Conservation (phyloP, 2,329 filamentous ascomycete genomes). For the Scytalidium lignicola region DNA sequence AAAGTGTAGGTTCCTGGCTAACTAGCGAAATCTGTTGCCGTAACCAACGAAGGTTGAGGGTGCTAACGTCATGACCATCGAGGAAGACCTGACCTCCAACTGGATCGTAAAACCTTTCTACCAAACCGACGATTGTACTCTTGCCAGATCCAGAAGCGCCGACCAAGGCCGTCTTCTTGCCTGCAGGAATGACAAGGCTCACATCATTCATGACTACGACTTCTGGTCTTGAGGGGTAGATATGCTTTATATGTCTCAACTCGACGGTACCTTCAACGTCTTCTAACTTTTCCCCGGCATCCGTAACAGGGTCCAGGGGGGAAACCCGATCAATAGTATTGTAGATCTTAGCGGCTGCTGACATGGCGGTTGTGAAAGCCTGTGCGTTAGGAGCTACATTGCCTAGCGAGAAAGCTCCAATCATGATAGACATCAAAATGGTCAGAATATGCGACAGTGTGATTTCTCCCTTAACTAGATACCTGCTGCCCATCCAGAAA, state of each 20-base stretch:
- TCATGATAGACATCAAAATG: conserved; percentile 85
- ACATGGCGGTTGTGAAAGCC: conserved; percentile 77
- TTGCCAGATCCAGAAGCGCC: conserved; percentile 94
- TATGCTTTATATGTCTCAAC: conserved; percentile 78
- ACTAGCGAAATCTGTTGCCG: conserved; percentile 90
- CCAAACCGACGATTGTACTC: conserved; percentile 85
- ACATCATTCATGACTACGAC: conserved; percentile 85
- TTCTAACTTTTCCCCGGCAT: conserved; percentile 68
- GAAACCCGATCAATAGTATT: conserved; percentile 86
- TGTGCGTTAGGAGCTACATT: conserved; percentile 82
- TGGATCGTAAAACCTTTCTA: conserved; percentile 92
- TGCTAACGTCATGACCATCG: conserved; percentile 77
- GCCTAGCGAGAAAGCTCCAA: conserved; percentile 86
- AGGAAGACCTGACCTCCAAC: conserved; percentile 73
- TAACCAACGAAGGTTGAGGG: conserved; percentile 82
- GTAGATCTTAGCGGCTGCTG: conserved; percentile 87
- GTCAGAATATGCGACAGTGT: conserved; percentile 69
- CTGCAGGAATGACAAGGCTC: conserved; percentile 72
- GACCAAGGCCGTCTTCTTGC: conserved; percentile 88
- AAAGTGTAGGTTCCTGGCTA: conserved; percentile 87
- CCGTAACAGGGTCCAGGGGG: conserved; percentile 71
- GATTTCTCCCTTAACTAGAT: conserved; percentile 61
- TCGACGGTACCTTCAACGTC: conserved; percentile 73
- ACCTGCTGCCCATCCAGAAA: conserved; percentile 83
- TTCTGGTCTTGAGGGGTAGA: conserved; percentile 90